These are phyloP conservation scores for Aureoboletus auriporus DNA, from an alignment of 768 basidiomycete genomes.

Conservation along the genomic window DNA sequence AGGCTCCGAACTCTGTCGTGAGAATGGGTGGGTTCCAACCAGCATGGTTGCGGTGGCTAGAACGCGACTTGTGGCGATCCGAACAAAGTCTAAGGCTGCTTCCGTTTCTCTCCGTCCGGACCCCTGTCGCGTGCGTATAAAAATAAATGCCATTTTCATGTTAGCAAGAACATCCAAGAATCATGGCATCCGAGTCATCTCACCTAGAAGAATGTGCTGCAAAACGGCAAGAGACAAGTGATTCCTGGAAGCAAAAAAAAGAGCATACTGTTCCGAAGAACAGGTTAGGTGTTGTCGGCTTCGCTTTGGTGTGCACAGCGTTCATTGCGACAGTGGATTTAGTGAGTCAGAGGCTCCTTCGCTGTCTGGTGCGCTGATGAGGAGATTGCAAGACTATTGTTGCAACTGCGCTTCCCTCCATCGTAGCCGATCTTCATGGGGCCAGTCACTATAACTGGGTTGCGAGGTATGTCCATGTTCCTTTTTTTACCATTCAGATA, in stretches of 20 bases:
- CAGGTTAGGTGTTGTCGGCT: slow-evolving; percentile 18
- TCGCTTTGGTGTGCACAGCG: slow-evolving; percentile 25
- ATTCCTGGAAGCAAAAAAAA: slow-evolving; percentile 51
- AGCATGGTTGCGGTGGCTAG: no score
- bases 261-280: slow-evolving; percentile 44
- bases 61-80: no score
- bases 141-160: no score
- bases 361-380: not conserved
- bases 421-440: slow-evolving; percentile 57
- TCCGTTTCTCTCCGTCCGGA: no score
- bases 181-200: not conserved
- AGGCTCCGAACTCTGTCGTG: no score
- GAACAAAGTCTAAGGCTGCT: no score
- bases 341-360: slow-evolving; percentile 26
- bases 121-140: no score
- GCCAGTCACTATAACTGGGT: slow-evolving; percentile 68
- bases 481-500: not conserved
- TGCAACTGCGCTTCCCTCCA: slow-evolving; percentile 70
- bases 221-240: slow-evolving; percentile 29
- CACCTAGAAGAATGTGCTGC: not conserved
- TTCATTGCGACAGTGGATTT: slow-evolving; percentile 51
- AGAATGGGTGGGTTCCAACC: no score
- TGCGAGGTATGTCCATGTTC: slow-evolving; percentile 42
- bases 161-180: not conserved
- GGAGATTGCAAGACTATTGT: slow-evolving; percentile 47